Conservation (phyloP, 2,329 filamentous ascomycete genomes). For the Calonectria hongkongensis region DNA sequence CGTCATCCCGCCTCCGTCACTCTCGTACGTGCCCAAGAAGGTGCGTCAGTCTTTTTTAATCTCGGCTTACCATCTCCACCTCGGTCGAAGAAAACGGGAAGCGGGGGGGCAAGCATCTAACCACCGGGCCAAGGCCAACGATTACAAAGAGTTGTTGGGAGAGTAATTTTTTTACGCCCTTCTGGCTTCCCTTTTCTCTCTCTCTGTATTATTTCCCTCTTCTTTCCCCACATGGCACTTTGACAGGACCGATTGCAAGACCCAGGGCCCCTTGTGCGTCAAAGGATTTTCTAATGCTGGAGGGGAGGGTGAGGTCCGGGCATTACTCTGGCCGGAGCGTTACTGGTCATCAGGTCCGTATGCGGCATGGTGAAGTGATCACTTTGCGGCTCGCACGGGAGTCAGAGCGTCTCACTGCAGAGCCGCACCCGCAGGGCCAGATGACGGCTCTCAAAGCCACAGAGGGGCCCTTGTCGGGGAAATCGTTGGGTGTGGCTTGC, state of each 20-base stretch:
- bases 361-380: conserved; percentile 1
- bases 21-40: conserved; percentile 23
- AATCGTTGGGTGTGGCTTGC: conserved; percentile 15
- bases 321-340: neutral
- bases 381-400: conserved; percentile 24
- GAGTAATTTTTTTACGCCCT: conserved; percentile 11
- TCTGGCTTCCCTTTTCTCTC: neutral
- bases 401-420: conserved; percentile 13
- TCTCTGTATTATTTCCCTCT: conserved; percentile 17
- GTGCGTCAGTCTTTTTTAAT: neutral
- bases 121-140: neutral
- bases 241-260: conserved; percentile 25
- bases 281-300: conserved; percentile 18
- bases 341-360: neutral
- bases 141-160: conserved; percentile 26
- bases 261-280: conserved; percentile 21
- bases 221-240: conserved; percentile 16
- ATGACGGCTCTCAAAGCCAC: conserved; percentile 2
- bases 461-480: neutral
- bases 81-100: neutral
- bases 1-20: conserved; percentile 19
- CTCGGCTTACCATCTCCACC: conserved; percentile 25
- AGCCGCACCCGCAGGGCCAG: conserved; percentile 22
- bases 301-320: neutral
- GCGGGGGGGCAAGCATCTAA: conserved; percentile 10